Percentiles rank a stretch among this genome's conserved stretches.
These are phyloP conservation scores for Stagonosporopsis chrysanthemi DNA, from an alignment of 2,329 filamentous ascomycete genomes.

Conservation along the genomic window DNA sequence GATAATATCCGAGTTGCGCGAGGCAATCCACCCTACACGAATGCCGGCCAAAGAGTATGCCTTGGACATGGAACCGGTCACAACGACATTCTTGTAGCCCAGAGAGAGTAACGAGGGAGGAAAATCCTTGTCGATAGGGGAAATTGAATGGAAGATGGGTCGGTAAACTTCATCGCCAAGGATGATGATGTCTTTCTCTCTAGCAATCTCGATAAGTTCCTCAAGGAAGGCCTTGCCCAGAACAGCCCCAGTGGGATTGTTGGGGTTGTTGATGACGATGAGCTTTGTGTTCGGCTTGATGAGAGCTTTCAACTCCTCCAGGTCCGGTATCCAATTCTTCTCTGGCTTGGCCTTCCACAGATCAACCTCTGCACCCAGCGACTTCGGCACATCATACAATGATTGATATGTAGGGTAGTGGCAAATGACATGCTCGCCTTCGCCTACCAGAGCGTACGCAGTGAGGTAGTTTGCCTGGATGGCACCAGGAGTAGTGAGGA, in stretches of 20 bases:
- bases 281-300: constrained; percentile 76
- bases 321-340: constrained; percentile 71
- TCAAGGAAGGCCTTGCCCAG: constrained; percentile 69
- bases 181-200: constrained; percentile 68
- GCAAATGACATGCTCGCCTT: constrained; percentile 83
- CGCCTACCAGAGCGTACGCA: constrained; percentile 74
- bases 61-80: constrained; percentile 84
- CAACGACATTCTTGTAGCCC: constrained; percentile 73
- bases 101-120: constrained; percentile 75
- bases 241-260: constrained; percentile 80
- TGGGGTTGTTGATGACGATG: constrained; percentile 76
- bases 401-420: constrained; percentile 87
- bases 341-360: constrained; percentile 74
- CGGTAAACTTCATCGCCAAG: constrained; percentile 84
- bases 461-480: constrained; percentile 86
- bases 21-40: constrained; percentile 82
- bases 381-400: constrained; percentile 76
- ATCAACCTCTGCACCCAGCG: constrained; percentile 77
- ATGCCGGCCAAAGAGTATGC: constrained; percentile 84
- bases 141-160: constrained; percentile 78
- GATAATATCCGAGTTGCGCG: constrained; percentile 68
- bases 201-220: constrained; percentile 69
- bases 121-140: constrained; percentile 60
- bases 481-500: constrained; percentile 80
- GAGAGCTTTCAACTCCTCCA: constrained; percentile 69